Conservation (phyloP, 2,329 filamentous ascomycete genomes). For the Colletotrichum cuscutae region DNA sequence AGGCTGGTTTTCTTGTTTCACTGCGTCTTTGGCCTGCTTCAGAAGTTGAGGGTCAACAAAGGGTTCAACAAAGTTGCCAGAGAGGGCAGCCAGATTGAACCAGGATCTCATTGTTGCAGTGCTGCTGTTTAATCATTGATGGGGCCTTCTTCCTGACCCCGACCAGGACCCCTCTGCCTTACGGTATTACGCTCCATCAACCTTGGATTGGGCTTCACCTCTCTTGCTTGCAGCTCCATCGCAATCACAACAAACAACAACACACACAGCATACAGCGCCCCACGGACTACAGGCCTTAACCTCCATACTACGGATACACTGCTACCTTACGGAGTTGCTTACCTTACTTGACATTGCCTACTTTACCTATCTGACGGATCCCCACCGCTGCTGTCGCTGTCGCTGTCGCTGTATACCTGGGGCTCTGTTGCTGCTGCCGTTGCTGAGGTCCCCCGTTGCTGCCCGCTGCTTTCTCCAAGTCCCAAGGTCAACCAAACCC, state of each 20-base stretch:
- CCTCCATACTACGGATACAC: background rate
- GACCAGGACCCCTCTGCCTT: conserved; percentile 17
- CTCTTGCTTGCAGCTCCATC: conserved; percentile 6
- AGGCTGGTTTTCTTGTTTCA: conserved; percentile 11
- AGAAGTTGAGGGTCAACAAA: conserved; percentile 21
- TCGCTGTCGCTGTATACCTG: background rate
- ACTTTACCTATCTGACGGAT: background rate
- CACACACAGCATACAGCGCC: conserved; percentile 6
- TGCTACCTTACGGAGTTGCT: background rate
- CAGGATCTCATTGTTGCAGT: background rate
- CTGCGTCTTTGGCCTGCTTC: background rate
- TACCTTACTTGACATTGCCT: background rate
- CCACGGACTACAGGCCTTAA: conserved; percentile 16
- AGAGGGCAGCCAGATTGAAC: background rate
- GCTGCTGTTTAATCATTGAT: background rate
- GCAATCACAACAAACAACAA: conserved; percentile 25
- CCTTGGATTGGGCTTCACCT: conserved; percentile 10
- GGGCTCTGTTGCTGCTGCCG: background rate
- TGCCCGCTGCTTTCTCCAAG: background rate
- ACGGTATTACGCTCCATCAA: background rate
- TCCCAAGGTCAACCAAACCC: background rate
- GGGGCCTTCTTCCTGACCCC: background rate
- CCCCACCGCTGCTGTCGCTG: background rate
- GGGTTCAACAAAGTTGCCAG: conserved; percentile 4
- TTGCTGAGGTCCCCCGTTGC: background rate